Evolutionary conservation across 108 stramenopile species (phyloP), one percentile per base, ranked within the genome.

Genomic region (Fragilariopsis cylindrus): DNA sequence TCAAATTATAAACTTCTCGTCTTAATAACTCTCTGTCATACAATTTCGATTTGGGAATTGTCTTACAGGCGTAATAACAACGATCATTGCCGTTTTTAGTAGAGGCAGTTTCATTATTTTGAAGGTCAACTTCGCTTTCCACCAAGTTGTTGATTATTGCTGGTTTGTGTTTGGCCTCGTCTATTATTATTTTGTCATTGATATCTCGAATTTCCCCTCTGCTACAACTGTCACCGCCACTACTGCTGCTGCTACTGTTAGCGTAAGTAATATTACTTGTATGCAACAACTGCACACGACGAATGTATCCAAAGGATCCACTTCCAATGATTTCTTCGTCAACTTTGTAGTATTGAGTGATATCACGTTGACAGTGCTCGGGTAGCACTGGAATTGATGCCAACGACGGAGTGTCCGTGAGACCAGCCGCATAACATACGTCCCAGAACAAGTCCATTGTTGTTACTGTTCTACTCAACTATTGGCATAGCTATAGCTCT

Each of bases 1-100:
- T 65, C 54, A 92, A 66, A 43, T 86, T 71, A 40, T 65, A 66
- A 49, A 89, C 71, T 71, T 92, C 91, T 18, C 63, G 48, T 30
- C 53, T 18, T 13, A 75, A 43, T 16, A 60, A 30, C 18, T 68
- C 42, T 7, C 16, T 13, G 39, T 73, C 30, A 68, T 45, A 48
- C 15, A 72, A 60, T 4, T 74, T 50, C 47, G 78, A 71, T 18
- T 84, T 76, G 5, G 64, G 71, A 66, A 87, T 82, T 21, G 83
- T 73, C 69, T 87, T 87, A n/a, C 83, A 58, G 57, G 86, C 86
- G 45, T 69, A 82, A 60, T 60, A 60, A 9, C 58, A 40, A 9
- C 58, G 58, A 30, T 18, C 21, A 30, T 21, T 7, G 30, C 39
- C 58, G 58, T 12, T 21, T 16, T 56, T 56, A 56, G 18, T 5